These are phyloP conservation scores for Paraglomus occultum DNA, from an alignment of 192 early-diverging fungal species.

Conservation along the genomic window DNA sequence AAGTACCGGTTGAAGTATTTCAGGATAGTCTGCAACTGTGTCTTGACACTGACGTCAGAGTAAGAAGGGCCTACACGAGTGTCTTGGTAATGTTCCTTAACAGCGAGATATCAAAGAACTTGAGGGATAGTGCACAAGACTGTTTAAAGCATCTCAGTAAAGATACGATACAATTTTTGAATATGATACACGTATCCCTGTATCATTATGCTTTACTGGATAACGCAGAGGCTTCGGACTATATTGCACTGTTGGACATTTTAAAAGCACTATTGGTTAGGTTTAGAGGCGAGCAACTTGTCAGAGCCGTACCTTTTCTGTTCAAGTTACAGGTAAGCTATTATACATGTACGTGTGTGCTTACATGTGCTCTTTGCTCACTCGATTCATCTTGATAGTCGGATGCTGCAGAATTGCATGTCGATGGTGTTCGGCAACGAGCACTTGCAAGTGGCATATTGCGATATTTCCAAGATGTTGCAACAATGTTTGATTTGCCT, in stretches of 20 bases:
- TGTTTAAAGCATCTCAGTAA: not conserved
- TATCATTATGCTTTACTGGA: constrained; percentile 16
- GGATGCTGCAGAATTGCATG: constrained; percentile 19
- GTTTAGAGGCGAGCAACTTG: constrained; percentile 35
- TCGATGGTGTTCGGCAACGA: constrained; percentile 13
- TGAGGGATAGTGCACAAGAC: not conserved
- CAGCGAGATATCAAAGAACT: constrained; percentile 24
- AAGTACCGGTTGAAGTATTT: constrained; percentile 41
- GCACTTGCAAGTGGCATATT: constrained; percentile 19
- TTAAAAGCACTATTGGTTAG: constrained; percentile 12
- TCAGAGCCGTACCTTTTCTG: constrained; percentile 46
- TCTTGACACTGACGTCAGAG: constrained; percentile 32
- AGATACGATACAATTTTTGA: constrained; percentile 21
- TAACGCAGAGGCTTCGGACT: constrained; percentile 3
- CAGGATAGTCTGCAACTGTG: constrained; percentile 38
- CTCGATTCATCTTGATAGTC: not conserved
- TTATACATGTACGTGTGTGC: constrained; percentile 12
- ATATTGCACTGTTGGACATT: constrained; percentile 6
- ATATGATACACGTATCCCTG: constrained; percentile 22
- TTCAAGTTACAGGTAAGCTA: constrained; percentile 42
- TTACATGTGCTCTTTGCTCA: not conserved
- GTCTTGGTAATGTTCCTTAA: constrained; percentile 42
- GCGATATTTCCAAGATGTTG: constrained; percentile 20
- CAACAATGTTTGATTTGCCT: constrained; percentile 7
- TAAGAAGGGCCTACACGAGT: constrained; percentile 41